phyloP scores from a whole-genome alignment of 2,329 filamentous ascomycete genomes.

The Aspergillus pseudoglaucus region DNA sequence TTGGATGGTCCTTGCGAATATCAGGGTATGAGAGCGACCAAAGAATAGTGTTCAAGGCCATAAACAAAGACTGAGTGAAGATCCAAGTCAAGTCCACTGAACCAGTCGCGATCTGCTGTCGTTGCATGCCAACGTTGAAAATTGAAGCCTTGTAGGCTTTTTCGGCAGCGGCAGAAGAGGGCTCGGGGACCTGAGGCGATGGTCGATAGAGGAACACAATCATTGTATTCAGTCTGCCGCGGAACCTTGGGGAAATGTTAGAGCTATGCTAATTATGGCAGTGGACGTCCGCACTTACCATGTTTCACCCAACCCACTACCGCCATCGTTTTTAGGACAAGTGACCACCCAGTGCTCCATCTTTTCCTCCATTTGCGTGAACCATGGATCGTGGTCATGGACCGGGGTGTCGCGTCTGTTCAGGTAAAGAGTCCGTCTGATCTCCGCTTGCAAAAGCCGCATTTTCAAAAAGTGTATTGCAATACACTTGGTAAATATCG shows the following conservation, averaged over 20 bases:
- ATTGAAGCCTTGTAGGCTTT: constrained; percentile 78
- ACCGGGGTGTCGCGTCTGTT: constrained; percentile 70
- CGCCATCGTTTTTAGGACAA: constrained; percentile 64
- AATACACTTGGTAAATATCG: constrained; percentile 76
- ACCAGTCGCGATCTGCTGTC: constrained; percentile 68
- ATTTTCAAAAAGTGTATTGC: constrained; percentile 93
- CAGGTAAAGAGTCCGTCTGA: constrained; percentile 77
- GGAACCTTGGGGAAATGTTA: constrained; percentile 42
- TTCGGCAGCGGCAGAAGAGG: constrained; percentile 68
- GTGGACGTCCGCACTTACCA: constrained; percentile 54
- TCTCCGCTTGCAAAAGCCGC: constrained; percentile 80
- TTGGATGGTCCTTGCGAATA: constrained; percentile 64
- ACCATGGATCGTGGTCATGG: constrained; percentile 82
- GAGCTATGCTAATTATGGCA: background rate
- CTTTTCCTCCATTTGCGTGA: constrained; percentile 68
- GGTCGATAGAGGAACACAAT: constrained; percentile 81
- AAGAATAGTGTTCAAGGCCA: constrained; percentile 82
- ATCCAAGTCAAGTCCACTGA: constrained; percentile 89
- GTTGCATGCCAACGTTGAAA: constrained; percentile 74
- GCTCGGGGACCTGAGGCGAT: constrained; percentile 83
- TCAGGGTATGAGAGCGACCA: constrained; percentile 88
- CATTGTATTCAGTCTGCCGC: constrained; percentile 74
- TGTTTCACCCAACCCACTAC: constrained; percentile 65
- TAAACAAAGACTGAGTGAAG: constrained; percentile 82
- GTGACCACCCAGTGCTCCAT: constrained; percentile 72